Percentiles rank a stretch among this genome's conserved stretches.
These are phyloP conservation scores for Amesomyces nigricolor DNA, from an alignment of 2,329 filamentous ascomycete genomes.

Conservation along the genomic window DNA sequence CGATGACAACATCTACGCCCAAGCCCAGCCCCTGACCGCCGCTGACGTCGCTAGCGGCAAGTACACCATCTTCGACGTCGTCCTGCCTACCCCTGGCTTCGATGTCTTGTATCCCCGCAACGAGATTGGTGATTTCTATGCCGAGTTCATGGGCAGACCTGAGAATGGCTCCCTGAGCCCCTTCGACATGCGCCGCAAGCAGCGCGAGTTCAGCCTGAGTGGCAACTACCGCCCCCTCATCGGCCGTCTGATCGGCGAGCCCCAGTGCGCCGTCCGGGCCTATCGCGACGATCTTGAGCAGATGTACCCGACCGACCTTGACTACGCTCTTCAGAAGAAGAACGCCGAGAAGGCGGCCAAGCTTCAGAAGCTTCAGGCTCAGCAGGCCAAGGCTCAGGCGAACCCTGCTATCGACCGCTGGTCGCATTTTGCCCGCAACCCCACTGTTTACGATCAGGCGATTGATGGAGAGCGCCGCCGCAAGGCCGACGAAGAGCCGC, in stretches of 20 bases:
- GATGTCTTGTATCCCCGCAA: conserved; percentile 84
- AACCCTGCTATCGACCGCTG: conserved; percentile 15
- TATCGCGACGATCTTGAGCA: conserved; percentile 73
- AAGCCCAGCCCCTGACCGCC: conserved; percentile 66
- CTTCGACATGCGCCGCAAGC: conserved; percentile 75
- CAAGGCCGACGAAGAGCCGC: conserved; percentile 28
- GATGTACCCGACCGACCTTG: conserved; percentile 81
- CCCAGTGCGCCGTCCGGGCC: conserved; percentile 61
- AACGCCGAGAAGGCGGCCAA: conserved; percentile 25
- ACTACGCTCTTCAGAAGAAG: conserved; percentile 51
- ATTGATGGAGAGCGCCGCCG: conserved; percentile 28
- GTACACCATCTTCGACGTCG: conserved; percentile 80
- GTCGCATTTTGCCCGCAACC: conserved; percentile 22
- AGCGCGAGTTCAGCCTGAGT: conserved; percentile 82
- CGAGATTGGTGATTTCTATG: conserved; percentile 76
- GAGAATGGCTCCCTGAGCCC: conserved; percentile 76
- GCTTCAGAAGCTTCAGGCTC: conserved; percentile 17
- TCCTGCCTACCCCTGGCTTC: conserved; percentile 87
- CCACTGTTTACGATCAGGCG: conserved; percentile 20
- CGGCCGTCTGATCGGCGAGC: conserved; percentile 59
- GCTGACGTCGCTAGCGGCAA: conserved; percentile 72
- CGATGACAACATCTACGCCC: conserved; percentile 38
- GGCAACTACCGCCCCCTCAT: conserved; percentile 85
- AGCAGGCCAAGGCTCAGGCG: not conserved
- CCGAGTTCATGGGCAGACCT: conserved; percentile 74